Evolutionary conservation across 1,284 basidiomycete genomes (phyloP), one percentile per base, ranked within the genome.

Genomic region (Ustilago bromivora): DNA sequence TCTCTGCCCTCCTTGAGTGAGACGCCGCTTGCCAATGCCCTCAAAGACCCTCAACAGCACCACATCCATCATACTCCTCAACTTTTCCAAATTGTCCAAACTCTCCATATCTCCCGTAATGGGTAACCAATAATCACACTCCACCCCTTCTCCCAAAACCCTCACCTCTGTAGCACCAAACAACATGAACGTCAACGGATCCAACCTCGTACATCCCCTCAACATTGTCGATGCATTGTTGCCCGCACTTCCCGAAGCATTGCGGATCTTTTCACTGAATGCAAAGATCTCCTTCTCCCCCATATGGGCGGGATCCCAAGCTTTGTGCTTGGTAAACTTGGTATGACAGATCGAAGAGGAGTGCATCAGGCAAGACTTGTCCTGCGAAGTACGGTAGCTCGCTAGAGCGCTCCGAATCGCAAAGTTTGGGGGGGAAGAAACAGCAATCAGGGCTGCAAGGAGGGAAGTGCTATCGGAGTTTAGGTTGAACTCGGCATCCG

Each of bases 31-130:
- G 10, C 80, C 82, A 49, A 85, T 82, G 8, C 95, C 95, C 82
- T 98, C 93, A 80, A 95, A 98, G 1, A 97, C 94, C 51, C 96
- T 91, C 59, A 96, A 88, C 91, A 98, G 92, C 84, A 93, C 94
- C 3, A 89, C 88, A 82, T 97, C 94, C 89, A 97, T 91, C 78
- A 93, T 88, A 34, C 88, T 88, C 87, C 96, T 95, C 80, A 98
- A 88, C n/a, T 91, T 89, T 83, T 93, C 92, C 28, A 97, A 88
- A 79, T 95, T 92, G 85, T 96, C 94, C 75, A 98, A 87, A 6
- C 91, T 90, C 79, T 92, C 90, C 67, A 92, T 85, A 57, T 83
- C 82, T 51, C 95, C 95, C 32, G 91, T 89, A 58, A 98, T 90
- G 11, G 94, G 94, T 28, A 98, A 88, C 96, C 96, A 98, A 53